Percentiles rank a stretch among this genome's conserved stretches.
Evolutionary conservation across 805 yeast genomes (phyloP).

Genomic region (Scheffersomyces ergatensis): DNA sequence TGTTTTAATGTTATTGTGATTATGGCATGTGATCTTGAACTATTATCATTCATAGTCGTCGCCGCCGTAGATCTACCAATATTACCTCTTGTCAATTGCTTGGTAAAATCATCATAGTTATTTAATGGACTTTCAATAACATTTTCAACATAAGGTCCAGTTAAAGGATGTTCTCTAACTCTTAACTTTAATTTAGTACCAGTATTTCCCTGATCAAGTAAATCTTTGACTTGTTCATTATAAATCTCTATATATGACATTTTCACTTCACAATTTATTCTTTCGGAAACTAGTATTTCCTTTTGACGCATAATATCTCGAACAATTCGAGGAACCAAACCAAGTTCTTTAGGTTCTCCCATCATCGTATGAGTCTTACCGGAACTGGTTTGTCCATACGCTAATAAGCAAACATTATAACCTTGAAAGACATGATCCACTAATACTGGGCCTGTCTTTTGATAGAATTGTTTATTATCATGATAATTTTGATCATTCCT

Average conservation of each 20-base stretch:
- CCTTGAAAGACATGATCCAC: slow-evolving; percentile 48
- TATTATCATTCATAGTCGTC: slow-evolving; percentile 68
- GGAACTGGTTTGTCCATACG: slow-evolving; percentile 44
- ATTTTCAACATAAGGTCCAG: slow-evolving; percentile 73
- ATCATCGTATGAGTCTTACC: slow-evolving; percentile 45
- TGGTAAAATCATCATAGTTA: slow-evolving; percentile 48
- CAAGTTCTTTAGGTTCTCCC: slow-evolving; percentile 36
- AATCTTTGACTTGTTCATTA: slow-evolving; percentile 72
- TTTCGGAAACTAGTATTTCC: slow-evolving; percentile 32
- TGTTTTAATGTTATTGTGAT: slow-evolving; percentile 63
- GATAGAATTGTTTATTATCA: slow-evolving; percentile 52
- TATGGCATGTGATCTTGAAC: slow-evolving; percentile 82
- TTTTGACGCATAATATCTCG: slow-evolving; percentile 48
- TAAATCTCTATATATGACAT: slow-evolving; percentile 73
- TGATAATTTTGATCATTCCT: slow-evolving; percentile 26
- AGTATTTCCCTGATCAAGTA: slow-evolving; percentile 31
- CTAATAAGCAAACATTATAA: slow-evolving; percentile 40
- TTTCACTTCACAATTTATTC: slow-evolving; percentile 36
- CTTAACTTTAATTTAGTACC: slow-evolving; percentile 40
- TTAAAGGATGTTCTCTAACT: slow-evolving; percentile 63
- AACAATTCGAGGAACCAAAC: slow-evolving; percentile 45
- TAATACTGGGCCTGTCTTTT: slow-evolving; percentile 54
- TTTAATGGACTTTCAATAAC: slow-evolving; percentile 51
- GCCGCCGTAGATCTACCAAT: slow-evolving; percentile 63
- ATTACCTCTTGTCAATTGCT: slow-evolving; percentile 51